Conservation (phyloP, 2,329 filamentous ascomycete genomes). For the Alternaria brassicae region DNA sequence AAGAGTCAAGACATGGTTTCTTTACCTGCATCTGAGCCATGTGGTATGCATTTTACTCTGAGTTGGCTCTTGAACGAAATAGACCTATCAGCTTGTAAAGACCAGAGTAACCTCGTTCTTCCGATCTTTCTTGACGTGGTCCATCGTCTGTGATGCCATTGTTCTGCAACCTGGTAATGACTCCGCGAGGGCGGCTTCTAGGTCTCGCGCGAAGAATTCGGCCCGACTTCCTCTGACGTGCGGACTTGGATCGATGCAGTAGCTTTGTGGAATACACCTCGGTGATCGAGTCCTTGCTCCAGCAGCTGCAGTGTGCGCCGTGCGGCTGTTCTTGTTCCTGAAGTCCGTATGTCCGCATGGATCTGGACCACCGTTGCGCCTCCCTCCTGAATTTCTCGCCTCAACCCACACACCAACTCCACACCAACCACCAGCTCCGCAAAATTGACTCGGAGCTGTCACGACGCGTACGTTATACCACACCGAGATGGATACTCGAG, state of each 20-base stretch:
- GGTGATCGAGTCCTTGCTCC: neutral
- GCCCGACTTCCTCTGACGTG: constrained; percentile 11
- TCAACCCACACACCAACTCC: neutral
- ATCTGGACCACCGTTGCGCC: neutral
- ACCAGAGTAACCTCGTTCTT: too few relatives aligned
- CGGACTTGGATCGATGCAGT: neutral
- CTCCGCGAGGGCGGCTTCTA: constrained; percentile 2
- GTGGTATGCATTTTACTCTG: neutral
- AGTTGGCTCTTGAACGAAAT: neutral
- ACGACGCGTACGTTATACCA: neutral
- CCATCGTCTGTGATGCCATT: neutral
- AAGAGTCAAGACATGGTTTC: neutral
- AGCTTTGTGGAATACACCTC: neutral
- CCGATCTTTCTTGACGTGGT: neutral
- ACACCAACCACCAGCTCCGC: constrained; percentile 1
- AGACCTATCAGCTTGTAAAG: neutral
- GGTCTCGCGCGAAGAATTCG: constrained; percentile 1
- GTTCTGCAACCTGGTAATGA: neutral
- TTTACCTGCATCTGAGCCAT: constrained; percentile 2
- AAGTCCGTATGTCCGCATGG: neutral
- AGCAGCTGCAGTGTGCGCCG: neutral
- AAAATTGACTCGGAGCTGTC: neutral
- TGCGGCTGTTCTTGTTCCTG: neutral
- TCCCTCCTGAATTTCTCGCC: constrained; percentile 8
- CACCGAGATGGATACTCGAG: neutral